Evolutionary conservation across 2,329 filamentous ascomycete genomes (phyloP), one percentile per base, ranked within the genome.

Genomic region (Aspergillus sp.): DNA sequence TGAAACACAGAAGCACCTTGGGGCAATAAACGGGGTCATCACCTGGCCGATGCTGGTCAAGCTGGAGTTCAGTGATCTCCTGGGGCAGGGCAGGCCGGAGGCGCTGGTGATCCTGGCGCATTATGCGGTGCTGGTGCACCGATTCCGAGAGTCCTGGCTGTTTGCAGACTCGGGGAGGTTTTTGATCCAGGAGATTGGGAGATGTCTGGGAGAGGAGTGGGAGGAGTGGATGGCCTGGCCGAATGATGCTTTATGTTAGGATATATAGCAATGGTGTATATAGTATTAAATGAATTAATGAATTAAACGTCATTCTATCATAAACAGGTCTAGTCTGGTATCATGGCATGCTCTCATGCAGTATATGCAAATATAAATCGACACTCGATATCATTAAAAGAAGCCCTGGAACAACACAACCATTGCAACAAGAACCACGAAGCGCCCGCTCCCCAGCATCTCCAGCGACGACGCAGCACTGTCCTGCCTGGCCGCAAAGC

Each of bases 51-150:
- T 52, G 13, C 40, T 52, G 4, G 3, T 52, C 4, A 15, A 17
- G 19, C 8, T 45, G 4, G 65, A 67, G 2, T 76, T 69, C 42
- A 57, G 68, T 8, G 60, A 67, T 2, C 61, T 72, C 2, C 53
- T 77, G 1, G 59, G 64, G 7, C 60, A 68, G 46, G 58, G 68
- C 27, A 60, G 65, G 12, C 71, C 74, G 0, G 73, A 75, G 60
- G 71, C 73, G 3, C 59, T 77, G 1, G 64, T 73, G 9, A 67
- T 77, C 12, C 64, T 76, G 7, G 73, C 73, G 3, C 69, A 77
- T 58, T 77, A 70, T 56, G 72, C 67, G 5, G 66, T 72, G 1
- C 9, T 76, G 2, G 48, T 78, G 13, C 72, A 77, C 55, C 56
- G 61, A 9, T 67, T 65, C 19, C 63, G 64, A 15, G 61, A 71